Percentiles rank a stretch among this genome's conserved stretches.
phyloP scores from a whole-genome alignment of 176 grass and related monocot genomes.

The Musa schizocarpa region DNA sequence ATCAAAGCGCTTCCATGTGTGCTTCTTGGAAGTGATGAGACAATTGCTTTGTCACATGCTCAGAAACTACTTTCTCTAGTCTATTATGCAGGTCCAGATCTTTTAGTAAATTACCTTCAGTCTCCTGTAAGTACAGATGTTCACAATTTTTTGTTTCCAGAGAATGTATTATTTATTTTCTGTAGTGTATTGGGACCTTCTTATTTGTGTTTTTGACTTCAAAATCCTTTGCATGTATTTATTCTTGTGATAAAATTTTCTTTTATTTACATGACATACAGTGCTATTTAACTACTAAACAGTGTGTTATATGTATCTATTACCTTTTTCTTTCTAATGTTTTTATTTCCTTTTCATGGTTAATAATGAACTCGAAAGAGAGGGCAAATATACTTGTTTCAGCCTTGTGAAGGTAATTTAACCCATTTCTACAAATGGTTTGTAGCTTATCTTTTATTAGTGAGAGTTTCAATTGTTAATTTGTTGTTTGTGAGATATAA shows the following conservation, averaged over 20 bases:
- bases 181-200: neutral
- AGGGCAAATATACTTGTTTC: no score
- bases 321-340: neutral
- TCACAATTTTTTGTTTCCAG: slow-evolving; percentile 2
- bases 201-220: neutral
- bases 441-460: no score
- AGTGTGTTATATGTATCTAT: neutral
- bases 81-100: slow-evolving; percentile 78
- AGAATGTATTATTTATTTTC: neutral
- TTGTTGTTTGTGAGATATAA: no score
- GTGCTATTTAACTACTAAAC: neutral
- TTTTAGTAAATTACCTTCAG: slow-evolving; percentile 60
- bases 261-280: neutral
- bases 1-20: slow-evolving; percentile 60
- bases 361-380: no score
- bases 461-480: no score
- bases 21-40: slow-evolving; percentile 78
- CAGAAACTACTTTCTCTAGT: slow-evolving; percentile 68
- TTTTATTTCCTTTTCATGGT: no score
- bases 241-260: neutral
- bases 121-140: slow-evolving; percentile 53
- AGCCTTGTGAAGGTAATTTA: no score
- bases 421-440: no score
- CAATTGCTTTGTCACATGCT: slow-evolving; percentile 63
- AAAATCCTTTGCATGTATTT: neutral